phyloP scores from a whole-genome alignment of 2,329 filamentous ascomycete genomes.

The Arthroderma sp. region DNA sequence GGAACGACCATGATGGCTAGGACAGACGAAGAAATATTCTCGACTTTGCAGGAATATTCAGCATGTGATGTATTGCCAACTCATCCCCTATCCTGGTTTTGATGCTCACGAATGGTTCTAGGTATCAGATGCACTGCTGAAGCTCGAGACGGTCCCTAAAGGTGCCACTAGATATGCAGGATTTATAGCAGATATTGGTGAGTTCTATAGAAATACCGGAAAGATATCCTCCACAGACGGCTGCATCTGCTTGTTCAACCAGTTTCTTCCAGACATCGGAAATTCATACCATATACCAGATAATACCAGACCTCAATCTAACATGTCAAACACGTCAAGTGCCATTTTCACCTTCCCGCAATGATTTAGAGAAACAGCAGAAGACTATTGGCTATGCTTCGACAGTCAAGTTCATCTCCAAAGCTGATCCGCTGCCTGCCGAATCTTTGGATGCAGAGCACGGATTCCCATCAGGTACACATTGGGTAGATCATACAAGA shows the following conservation, averaged over 20 bases:
- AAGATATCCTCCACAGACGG: too few species aligned
- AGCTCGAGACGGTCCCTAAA: constrained; percentile 41
- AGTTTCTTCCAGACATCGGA: too few species aligned
- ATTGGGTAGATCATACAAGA: constrained; percentile 56
- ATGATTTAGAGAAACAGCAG: constrained; percentile 19
- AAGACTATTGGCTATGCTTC: constrained; percentile 34
- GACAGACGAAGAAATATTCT: constrained; percentile 21
- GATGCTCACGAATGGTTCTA: constrained; percentile 22
- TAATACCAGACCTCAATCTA: neutral
- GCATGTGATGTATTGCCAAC: constrained; percentile 31
- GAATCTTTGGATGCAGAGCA: constrained; percentile 25
- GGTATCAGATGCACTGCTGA: constrained; percentile 61
- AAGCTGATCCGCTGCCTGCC: constrained; percentile 35
- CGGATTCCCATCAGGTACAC: constrained; percentile 46
- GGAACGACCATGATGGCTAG: neutral
- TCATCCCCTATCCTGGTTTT: neutral
- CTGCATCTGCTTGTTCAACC: too few species aligned
- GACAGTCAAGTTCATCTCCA: constrained; percentile 46
- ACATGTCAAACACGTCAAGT: constrained; percentile 15
- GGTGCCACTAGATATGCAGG: constrained; percentile 49
- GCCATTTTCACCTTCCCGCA: constrained; percentile 26
- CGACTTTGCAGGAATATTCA: constrained; percentile 26
- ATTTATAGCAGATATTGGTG: constrained; percentile 52
- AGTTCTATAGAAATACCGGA: constrained; percentile 9
- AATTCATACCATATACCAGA: too few species aligned